Conservation (phyloP, 192 early-diverging fungal species). For the Gigaspora rosea region DNA sequence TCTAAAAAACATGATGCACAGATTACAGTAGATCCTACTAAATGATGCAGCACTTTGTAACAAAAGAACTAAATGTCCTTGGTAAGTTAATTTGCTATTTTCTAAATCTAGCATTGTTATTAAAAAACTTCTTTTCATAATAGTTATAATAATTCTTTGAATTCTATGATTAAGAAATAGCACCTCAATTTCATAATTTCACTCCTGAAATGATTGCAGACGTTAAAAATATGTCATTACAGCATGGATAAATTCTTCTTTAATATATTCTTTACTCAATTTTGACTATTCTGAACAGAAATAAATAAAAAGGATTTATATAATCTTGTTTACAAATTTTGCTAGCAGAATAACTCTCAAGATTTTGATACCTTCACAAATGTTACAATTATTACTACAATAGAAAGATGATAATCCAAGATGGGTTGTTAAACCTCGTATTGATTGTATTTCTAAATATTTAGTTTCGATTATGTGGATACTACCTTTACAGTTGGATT, state of each 20-base stretch:
- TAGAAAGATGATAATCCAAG: background rate
- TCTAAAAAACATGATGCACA: background rate
- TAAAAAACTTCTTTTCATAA: background rate
- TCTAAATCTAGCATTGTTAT: background rate
- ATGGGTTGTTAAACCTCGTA: background rate
- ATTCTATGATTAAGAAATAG: background rate
- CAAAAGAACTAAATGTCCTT: background rate
- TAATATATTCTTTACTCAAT: background rate
- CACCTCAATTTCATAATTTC: background rate
- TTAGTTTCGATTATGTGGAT: background rate
- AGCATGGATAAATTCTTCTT: background rate
- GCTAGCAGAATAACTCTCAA: background rate
- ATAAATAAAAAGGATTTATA: background rate
- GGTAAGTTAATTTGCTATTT: background rate
- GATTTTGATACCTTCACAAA: background rate
- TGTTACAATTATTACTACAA: background rate
- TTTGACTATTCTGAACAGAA: background rate
- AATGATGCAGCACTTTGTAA: background rate
- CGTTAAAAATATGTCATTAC: background rate
- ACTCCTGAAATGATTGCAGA: background rate
- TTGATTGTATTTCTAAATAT: background rate
- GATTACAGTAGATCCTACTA: background rate
- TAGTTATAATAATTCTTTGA: background rate
- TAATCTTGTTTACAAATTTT: background rate
- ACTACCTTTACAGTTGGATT: background rate